Conservation (phyloP, 345 rosid species). For the Cardiospermum halicacabum region DNA sequence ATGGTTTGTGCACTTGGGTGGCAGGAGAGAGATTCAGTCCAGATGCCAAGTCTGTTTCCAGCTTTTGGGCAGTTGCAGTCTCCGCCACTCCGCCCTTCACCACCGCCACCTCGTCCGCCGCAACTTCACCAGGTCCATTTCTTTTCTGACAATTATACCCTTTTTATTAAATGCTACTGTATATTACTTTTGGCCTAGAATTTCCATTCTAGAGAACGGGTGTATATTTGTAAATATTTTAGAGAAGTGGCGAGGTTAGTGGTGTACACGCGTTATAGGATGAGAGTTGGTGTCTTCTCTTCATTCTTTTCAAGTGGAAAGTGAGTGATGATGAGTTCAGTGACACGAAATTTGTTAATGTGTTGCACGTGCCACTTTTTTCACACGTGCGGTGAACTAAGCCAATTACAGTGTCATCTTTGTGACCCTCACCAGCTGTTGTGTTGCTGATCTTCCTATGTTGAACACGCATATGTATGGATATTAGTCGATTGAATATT, state of each 20-base stretch:
- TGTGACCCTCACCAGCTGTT: slow-evolving; percentile 12
- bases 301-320: neutral
- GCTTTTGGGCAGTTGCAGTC: slow-evolving; percentile 54
- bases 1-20: slow-evolving; percentile 7
- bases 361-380: slow-evolving; percentile 20
- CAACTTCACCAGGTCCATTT: slow-evolving; percentile 40
- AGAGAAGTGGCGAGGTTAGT: neutral
- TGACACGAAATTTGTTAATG: slow-evolving; percentile 11
- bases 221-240: neutral
- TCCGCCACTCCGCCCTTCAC: slow-evolving; percentile 36
- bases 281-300: neutral
- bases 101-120: slow-evolving; percentile 34
- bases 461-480: too few relatives aligned
- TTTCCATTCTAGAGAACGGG: too few relatives aligned
- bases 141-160: slow-evolving; percentile 14
- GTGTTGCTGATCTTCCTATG: slow-evolving; percentile 14
- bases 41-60: slow-evolving; percentile 56
- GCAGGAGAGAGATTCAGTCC: slow-evolving; percentile 63
- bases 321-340: neutral
- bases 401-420: slow-evolving; percentile 2
- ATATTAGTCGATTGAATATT: neutral
- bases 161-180: neutral
- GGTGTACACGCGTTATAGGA: slow-evolving; percentile 17
- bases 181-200: neutral
- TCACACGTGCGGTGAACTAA: slow-evolving; percentile 21